phyloP scores from a whole-genome alignment of 2,329 filamentous ascomycete genomes.

The Exophiala mesophila region DNA sequence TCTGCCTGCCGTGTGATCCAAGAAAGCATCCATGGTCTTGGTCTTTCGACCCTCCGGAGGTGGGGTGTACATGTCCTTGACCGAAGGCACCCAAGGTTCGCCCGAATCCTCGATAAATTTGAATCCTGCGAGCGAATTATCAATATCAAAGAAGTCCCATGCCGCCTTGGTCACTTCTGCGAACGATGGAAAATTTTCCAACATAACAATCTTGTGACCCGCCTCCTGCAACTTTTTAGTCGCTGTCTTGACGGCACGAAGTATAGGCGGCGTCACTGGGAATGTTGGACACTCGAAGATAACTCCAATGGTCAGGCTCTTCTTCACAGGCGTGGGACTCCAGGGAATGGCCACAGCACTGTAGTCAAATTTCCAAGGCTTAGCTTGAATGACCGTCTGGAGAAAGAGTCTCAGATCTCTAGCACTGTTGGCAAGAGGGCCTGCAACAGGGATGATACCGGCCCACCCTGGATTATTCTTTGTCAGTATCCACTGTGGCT shows the following conservation, averaged over 20 bases:
- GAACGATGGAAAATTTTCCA: constrained; percentile 18
- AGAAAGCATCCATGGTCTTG: constrained; percentile 11
- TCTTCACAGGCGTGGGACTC: constrained; percentile 32
- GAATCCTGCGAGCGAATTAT: constrained; percentile 19
- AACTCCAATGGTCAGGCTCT: constrained; percentile 31
- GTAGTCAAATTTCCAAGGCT: constrained; percentile 36
- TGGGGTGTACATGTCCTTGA: constrained; percentile 17
- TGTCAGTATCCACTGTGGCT: too few species aligned
- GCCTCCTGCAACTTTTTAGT: constrained; percentile 30
- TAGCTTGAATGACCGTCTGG: constrained; percentile 37
- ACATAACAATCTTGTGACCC: constrained; percentile 47
- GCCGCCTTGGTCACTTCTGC: constrained; percentile 13
- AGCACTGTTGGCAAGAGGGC: constrained; percentile 36
- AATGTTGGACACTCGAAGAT: constrained; percentile 37
- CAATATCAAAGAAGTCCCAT: constrained; percentile 13
- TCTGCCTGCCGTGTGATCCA: constrained; percentile 14
- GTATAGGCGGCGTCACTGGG: constrained; percentile 36
- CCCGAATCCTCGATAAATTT: constrained; percentile 30
- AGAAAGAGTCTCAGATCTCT: constrained; percentile 26
- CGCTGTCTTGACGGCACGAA: constrained; percentile 36
- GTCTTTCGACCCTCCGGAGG: constrained; percentile 14
- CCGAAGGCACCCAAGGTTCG: constrained; percentile 18
- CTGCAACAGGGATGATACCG: constrained; percentile 46
- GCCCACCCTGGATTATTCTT: constrained; percentile 46
- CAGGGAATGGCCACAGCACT: constrained; percentile 51